Evolutionary conservation across 306 rosid species (phyloP), one percentile per base, ranked within the genome.

Genomic region (Fagus crenata): DNA sequence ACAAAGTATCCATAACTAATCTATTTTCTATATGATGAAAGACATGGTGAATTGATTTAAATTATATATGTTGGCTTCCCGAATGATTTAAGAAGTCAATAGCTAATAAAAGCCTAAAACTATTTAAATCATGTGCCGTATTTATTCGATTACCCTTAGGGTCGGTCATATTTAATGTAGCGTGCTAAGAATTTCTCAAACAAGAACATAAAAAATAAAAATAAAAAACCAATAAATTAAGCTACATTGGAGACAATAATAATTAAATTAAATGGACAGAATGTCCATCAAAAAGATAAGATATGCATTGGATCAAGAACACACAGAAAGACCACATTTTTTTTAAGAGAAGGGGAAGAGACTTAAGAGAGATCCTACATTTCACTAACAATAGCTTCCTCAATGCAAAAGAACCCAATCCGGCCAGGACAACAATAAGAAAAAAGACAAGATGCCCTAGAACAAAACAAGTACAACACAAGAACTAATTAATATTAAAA

Each of bases 241-340:
- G 64, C 78, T 51, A 28, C 67, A 77, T 67, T 78, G 76, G 28
- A 67, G 77, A 82, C 70, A 69, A 73, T 33, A 68, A 74, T 51
- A 74, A 22, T 75, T 79, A 60, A 79, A n/a, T n/a, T 2, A 69
- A 43, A 55, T 54, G 53, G 70, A 32, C 67, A 82, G 6, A 74
- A 39, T 61, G 67, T 58, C 22, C 53, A 69, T 74, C 40, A 18
- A 1, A 75, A 43, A 72, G 42, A 60, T 28, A 41, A 39, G 49
- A 69, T 68, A 35, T n/a, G 61, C 43, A 69, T 49, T 37, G 46
- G 67, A 77, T 22, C 28, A 22, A 77, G 67, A 69, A 51, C 54
- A 69, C 54, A 69, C 7, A 67, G 53, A 40, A 70, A 67, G 63
- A 63, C 18, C 36, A 61, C 42, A 60, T 60, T 60, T 2, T 59